Conservation (phyloP, 495 filamentous ascomycete species). For the Echria macrotheca region DNA sequence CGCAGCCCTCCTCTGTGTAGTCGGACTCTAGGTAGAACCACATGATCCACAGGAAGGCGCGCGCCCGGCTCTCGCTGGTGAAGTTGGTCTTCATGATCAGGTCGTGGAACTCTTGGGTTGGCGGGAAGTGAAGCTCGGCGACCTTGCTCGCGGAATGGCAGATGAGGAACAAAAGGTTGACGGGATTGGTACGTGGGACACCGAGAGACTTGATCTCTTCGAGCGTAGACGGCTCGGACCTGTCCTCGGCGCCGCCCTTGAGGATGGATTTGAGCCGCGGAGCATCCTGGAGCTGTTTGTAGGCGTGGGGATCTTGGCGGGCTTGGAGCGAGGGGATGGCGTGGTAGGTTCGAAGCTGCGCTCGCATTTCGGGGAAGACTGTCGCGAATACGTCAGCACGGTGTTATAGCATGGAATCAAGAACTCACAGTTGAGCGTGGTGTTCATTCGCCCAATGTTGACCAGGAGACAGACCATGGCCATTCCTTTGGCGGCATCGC, state of each 20-base stretch:
- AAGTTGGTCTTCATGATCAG: conserved; percentile 84
- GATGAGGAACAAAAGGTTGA: conserved; percentile 94
- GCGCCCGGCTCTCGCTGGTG: conserved; percentile 77
- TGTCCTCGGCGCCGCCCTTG: conserved; percentile 93
- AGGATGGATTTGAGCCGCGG: conserved; percentile 94
- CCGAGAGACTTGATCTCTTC: conserved; percentile 66
- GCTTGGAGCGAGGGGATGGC: conserved; percentile 95
- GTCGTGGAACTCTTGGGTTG: conserved; percentile 87
- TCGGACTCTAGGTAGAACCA: conserved; percentile 99
- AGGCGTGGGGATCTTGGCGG: conserved; percentile 87
- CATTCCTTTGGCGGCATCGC: conserved; percentile 90
- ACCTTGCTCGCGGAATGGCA: conserved; percentile 86
- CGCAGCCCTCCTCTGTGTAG: conserved; percentile 74
- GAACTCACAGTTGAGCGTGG: conserved; percentile 85
- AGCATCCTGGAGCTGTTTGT: conserved; percentile 97
- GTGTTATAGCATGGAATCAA: too few species aligned
- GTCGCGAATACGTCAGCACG: conserved; percentile 27
- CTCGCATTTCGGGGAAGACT: conserved; percentile 99
- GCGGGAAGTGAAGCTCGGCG: conserved; percentile 86
- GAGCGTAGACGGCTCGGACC: conserved; percentile 76
- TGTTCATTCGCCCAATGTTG: conserved; percentile 98
- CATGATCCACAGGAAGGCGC: conserved; percentile 94
- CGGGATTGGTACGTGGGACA: conserved; percentile 87
- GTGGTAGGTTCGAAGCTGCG: conserved; percentile 95
- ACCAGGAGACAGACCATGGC: conserved; percentile 98